These are phyloP conservation scores for Populus nigra DNA, from an alignment of 345 rosid genomes.

Conservation along the genomic window DNA sequence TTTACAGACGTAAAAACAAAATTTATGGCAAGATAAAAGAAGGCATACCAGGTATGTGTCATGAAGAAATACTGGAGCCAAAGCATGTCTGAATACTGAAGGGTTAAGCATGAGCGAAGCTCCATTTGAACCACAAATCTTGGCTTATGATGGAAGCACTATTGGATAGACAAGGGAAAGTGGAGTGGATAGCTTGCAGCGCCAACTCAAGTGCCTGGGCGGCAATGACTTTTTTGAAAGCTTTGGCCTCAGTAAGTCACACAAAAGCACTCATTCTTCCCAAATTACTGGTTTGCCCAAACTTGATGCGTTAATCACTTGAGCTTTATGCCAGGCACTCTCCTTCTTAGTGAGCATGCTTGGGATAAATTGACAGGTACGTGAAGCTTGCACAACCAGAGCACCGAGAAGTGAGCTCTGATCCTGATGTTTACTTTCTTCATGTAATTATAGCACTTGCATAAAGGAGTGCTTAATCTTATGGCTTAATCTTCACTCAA, in stretches of 20 bases:
- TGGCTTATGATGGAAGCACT: not conserved
- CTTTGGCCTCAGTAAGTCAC: not conserved
- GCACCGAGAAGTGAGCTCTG: not conserved
- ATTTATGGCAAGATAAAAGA: not conserved
- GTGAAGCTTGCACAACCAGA: not conserved
- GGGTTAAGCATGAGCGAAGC: not conserved
- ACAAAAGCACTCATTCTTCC: not conserved
- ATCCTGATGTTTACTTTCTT: not conserved
- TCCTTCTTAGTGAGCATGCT: not conserved
- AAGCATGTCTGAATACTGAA: not conserved
- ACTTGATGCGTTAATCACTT: not conserved
- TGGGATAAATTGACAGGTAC: not conserved
- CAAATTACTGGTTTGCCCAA: conserved; percentile 5
- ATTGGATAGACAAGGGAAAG: not conserved
- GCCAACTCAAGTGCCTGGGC: conserved; percentile 7
- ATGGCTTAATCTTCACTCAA: not conserved
- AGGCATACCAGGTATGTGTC: not conserved
- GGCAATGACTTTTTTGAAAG: conserved; percentile 1
- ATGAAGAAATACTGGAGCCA: not conserved
- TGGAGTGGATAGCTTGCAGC: not conserved
- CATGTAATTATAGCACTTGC: not conserved
- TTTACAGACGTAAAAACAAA: not conserved
- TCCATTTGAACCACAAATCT: not conserved
- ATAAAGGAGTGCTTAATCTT: not conserved
- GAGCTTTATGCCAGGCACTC: not conserved